Percentiles rank a stretch among this genome's conserved stretches.
Conservation (phyloP, 441 rosid genomes). For the Gossypium trilobum region DNA sequence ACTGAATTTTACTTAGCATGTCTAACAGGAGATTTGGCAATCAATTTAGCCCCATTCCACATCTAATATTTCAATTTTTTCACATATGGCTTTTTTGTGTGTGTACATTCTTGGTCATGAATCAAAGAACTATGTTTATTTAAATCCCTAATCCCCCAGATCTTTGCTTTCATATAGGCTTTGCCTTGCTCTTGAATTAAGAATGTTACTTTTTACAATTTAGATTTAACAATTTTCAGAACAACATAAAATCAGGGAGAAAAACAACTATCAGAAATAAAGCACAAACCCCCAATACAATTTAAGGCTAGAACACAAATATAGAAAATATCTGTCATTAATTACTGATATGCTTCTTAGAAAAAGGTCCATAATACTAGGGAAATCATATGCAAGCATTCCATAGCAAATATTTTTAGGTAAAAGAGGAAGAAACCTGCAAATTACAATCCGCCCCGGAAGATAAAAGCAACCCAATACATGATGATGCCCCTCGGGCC, state of each 20-base stretch:
- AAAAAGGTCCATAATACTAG: background rate
- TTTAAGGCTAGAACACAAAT: background rate
- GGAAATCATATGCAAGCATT: conserved; percentile 16
- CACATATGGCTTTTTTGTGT: background rate
- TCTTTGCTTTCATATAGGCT: background rate
- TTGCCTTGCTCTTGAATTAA: background rate
- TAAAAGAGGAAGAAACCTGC: conserved; percentile 46
- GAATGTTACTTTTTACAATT: background rate
- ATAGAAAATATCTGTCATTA: background rate
- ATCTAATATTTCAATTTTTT: conserved; percentile 2
- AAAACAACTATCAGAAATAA: background rate
- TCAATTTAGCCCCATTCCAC: background rate
- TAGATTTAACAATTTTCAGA: background rate
- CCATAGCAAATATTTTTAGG: background rate
- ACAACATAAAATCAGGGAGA: background rate
- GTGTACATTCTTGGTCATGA: background rate
- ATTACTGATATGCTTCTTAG: background rate
- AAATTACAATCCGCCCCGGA: conserved; percentile 84
- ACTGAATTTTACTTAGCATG: background rate
- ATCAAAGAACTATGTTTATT: background rate
- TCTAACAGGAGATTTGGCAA: background rate
- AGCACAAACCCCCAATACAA: background rate
- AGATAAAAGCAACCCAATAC: conserved; percentile 80
- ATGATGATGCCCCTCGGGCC: conserved; percentile 85
- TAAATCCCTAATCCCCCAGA: background rate